Base-by-base conservation (phyloP, 768 basidiomycete genomes). In the Leccinum aurantiacum region DNA sequence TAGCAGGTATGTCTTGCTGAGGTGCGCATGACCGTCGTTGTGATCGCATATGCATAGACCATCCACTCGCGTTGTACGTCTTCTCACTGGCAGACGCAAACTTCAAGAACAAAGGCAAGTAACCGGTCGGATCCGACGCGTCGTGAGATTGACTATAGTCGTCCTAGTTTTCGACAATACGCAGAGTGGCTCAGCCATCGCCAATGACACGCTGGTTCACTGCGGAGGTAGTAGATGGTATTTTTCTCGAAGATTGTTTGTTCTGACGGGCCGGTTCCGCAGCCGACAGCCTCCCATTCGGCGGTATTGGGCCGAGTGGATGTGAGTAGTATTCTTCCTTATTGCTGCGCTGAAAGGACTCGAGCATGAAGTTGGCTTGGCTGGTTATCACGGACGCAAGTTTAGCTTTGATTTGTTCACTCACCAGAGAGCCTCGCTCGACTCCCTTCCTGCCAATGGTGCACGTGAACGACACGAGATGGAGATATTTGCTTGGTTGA, bases 41-140 rank as follows among this genome's bases (percentile, higher is more conserved):
- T 48, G 13, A 57, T 58, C 47, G 56, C 46, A n/a, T 25, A 13
- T 51, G 0, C 58, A 90, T 89, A 37, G 88, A 88, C 41, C 82
- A 89, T 59, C 90, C 93, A 5, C 80, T 95, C 17, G 82, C 86
- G 2, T 72, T 94, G 9, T 93, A 94, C 66, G 84, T 91, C 37
- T 95, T 95, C 74, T 80, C 89, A 2, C 75, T 82, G 29, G 29
- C 9, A 25, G 3, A 87, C 62, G 59, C 77, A 1, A 72, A 73
- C 19, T 79, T 87, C 67, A 89, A 90, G 74, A 70, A 78, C 24
- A 87, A 87, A 73, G 84, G 90, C 86, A 56, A 25, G 73, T 59
- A 27, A n/a, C 10, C 1, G 3, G 49, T 54, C 13, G 9, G 25
- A 41, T 38, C 13, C 53, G 27, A 35, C 14, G 22, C 6, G 11